Evolutionary conservation across 106 monocot genomes (phyloP).

Genomic region (Xerophyta viscosa): DNA sequence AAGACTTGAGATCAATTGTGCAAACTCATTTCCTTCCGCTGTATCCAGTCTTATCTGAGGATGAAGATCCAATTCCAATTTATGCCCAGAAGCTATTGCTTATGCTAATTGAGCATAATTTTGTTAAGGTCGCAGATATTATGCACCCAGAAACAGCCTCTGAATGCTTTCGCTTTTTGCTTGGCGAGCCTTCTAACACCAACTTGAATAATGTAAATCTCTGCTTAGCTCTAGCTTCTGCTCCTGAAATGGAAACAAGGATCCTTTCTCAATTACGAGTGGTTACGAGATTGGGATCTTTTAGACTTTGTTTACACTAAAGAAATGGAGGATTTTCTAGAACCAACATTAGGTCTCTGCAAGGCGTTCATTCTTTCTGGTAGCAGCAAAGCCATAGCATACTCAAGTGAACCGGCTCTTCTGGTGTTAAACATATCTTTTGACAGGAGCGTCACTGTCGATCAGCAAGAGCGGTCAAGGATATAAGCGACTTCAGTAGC

Average conservation of each 20-base stretch:
- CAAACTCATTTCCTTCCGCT: conserved; percentile 71
- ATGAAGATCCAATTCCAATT: conserved; percentile 99
- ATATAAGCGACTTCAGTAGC: conserved; percentile 73
- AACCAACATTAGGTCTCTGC: conserved; percentile 80
- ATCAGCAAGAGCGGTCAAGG: conserved; percentile 54
- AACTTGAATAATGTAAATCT: conserved; percentile 94
- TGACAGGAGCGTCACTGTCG: conserved; percentile 37
- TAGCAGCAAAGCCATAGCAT: conserved; percentile 34
- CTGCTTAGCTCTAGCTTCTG: conserved; percentile 76
- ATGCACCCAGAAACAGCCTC: conserved; percentile 61
- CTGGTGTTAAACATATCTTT: conserved; percentile 29
- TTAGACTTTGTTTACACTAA: conserved; percentile 85
- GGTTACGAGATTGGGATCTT: conserved; percentile 81
- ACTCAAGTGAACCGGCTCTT: conserved; percentile 62
- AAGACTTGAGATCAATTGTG: conserved; percentile 52
- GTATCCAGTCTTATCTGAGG: conserved; percentile 68
- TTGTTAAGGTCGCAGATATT: conserved; percentile 72
- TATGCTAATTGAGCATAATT: conserved; percentile 77
- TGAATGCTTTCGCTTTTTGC: conserved; percentile 79
- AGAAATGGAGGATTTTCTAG: conserved; percentile 92
- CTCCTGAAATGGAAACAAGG: conserved; percentile 81
- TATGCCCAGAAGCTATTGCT: conserved; percentile 94
- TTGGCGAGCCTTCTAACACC: conserved; percentile 67
- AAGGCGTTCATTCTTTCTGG: conserved; percentile 82
- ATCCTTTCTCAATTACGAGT: conserved; percentile 64